A percentile compares a stretch with the other conserved stretches of the same genome.
These are phyloP conservation scores for Cucurbita ficifolia DNA, from an alignment of 306 rosid species.

Conservation along the genomic window DNA sequence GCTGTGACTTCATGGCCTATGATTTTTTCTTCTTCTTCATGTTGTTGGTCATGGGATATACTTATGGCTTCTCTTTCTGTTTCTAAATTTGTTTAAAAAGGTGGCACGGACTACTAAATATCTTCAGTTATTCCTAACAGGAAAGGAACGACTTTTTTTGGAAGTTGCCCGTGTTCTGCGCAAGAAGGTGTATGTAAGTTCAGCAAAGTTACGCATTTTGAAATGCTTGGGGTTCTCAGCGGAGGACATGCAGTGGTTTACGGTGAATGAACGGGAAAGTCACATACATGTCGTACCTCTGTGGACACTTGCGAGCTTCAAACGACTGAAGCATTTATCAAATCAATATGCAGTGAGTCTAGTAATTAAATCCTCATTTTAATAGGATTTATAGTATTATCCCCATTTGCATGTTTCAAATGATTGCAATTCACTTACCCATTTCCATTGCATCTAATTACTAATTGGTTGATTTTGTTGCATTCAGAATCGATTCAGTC, in stretches of 20 bases:
- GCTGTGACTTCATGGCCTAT: background rate
- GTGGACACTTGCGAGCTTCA: constrained; percentile 94
- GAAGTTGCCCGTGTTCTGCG: constrained; percentile 87
- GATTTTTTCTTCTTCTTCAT: background rate
- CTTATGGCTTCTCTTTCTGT: background rate
- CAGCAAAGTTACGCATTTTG: constrained; percentile 63
- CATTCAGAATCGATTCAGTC: constrained; percentile 58
- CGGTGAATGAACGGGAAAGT: constrained; percentile 73
- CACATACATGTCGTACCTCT: constrained; percentile 83
- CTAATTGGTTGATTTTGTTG: background rate
- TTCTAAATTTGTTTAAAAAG: background rate
- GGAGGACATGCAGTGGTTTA: constrained; percentile 88
- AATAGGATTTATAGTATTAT: background rate
- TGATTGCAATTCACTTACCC: background rate
- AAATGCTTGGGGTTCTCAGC: constrained; percentile 61
- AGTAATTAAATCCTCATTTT: background rate
- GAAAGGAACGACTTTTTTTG: constrained; percentile 82
- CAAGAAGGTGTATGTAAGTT: constrained; percentile 58
- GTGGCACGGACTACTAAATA: background rate
- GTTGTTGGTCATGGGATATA: background rate
- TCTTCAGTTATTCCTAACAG: constrained; percentile 20
- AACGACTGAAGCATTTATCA: constrained; percentile 72
- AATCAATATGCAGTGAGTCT: constrained; percentile 56
- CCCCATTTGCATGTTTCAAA: background rate
- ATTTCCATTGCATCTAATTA: background rate